Evolutionary conservation across 768 basidiomycete species (phyloP), one percentile per base, ranked within the genome.

Genomic region (Filobasidium wieringae): DNA sequence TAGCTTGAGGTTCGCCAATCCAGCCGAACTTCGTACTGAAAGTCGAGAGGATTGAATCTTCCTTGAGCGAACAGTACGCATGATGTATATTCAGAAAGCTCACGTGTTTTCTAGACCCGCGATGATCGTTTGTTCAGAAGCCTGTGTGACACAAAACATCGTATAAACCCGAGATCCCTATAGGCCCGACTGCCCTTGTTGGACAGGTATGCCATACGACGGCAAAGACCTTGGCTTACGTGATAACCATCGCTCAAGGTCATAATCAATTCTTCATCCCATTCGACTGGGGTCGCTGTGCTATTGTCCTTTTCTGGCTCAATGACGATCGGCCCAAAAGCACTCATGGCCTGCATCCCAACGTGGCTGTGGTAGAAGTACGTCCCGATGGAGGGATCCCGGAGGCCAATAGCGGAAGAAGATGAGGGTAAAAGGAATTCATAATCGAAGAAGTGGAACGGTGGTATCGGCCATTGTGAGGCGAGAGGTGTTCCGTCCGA

Each of bases 321-420:
- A 4, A 60, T 47, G n/a, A 60, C 51, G 32, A 60, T 33, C 19
- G 59, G 59, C 7, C 59, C 54, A 27, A 56, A 43, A 37, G 59
- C 53, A 40, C 54, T 60, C 17, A 50, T 22, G 12, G 47, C 53
- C 32, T 60, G 59, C 22, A 50, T 33, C 3, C 36, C 27, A 4
- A 60, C 43, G 31, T 60, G 59, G 17, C 54, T 56, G 33, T 60
- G 59, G 40, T 60, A 60, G 52, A 53, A 51, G 33, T 52, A 58
- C 15, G 24, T 59, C 24, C 47, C 39, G 39, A 29, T 29, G 37
- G 26, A 36, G 8, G 50, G 32, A 12, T 56, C 15, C 19, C 29
- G 6, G 8, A 9, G 3, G 5, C 22, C 4, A 2, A 14, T 14
- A 4, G 40, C 26, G 12, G 43, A 12, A 31, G 22, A 30, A 8